A percentile compares a stretch with the other conserved stretches of the same genome.
phyloP scores from a whole-genome alignment of 148 eudicot species.

The Camellia japonica region DNA sequence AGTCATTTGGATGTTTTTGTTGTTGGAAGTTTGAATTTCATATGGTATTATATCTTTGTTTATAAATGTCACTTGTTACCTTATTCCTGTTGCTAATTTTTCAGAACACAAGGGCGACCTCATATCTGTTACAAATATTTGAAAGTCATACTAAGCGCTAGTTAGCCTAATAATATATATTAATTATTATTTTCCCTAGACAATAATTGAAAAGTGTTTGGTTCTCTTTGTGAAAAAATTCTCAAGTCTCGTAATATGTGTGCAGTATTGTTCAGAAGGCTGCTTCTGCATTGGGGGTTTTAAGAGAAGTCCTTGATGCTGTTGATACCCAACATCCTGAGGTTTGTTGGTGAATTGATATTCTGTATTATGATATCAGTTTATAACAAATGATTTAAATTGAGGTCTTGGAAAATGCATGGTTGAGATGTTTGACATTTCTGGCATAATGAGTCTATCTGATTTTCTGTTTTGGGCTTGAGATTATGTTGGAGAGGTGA shows the following conservation, averaged over 20 bases:
- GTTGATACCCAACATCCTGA: conserved; percentile 73
- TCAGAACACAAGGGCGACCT: not conserved
- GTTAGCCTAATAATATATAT: no score
- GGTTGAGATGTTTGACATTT: not conserved
- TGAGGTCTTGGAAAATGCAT: not conserved
- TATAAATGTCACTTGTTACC: not conserved
- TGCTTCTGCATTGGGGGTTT: conserved; percentile 73
- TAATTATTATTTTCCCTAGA: no score
- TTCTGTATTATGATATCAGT: not conserved
- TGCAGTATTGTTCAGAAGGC: conserved; percentile 92
- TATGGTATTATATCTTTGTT: not conserved
- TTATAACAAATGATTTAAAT: not conserved
- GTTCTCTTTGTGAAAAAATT: not conserved
- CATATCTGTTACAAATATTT: conserved; percentile 1
- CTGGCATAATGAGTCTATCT: not conserved
- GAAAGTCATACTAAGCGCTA: not conserved
- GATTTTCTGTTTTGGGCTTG: conserved; percentile 4
- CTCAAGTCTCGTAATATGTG: not conserved
- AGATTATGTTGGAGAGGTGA: not conserved
- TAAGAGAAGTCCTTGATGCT: conserved; percentile 89
- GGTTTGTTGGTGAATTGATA: conserved; percentile 39
- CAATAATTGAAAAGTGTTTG: no score
- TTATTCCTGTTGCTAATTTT: not conserved
- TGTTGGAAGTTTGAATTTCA: not conserved
- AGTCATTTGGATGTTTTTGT: no score